Evolutionary conservation across 2,329 filamentous ascomycete species (phyloP).

Genomic region (Pseudogymnoascus pannorum): DNA sequence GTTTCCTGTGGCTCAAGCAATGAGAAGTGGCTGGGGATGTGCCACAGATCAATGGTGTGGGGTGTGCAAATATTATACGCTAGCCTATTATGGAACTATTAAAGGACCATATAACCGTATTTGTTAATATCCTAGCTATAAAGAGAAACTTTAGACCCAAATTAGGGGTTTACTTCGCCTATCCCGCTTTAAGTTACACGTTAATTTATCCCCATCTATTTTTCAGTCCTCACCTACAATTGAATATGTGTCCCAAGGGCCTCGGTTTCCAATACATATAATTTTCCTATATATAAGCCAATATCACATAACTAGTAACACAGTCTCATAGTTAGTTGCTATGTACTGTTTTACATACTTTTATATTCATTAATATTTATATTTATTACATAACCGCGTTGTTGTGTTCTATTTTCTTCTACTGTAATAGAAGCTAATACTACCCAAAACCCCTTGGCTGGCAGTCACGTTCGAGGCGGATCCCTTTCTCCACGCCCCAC

Average conservation of each 20-base stretch:
- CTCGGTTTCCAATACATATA: background rate
- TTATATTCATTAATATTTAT: background rate
- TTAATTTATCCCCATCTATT: background rate
- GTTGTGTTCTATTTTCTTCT: background rate
- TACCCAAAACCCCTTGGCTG: background rate
- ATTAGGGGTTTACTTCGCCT: background rate
- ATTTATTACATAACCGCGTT: background rate
- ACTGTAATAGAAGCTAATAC: background rate
- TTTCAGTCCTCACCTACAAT: background rate
- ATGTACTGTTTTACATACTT: background rate
- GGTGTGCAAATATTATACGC: background rate
- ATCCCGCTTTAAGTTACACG: background rate
- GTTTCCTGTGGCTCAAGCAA: constrained; percentile 14
- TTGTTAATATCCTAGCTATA: background rate
- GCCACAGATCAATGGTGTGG: background rate
- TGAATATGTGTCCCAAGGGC: constrained; percentile 5
- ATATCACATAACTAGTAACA: background rate
- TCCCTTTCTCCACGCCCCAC: constrained; percentile 4
- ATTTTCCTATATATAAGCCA: background rate
- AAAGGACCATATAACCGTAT: background rate
- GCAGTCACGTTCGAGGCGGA: constrained; percentile 6
- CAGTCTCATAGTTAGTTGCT: background rate
- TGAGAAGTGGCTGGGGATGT: background rate
- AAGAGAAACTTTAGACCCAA: background rate
- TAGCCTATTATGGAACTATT: background rate